Conservation (phyloP, 805 yeast species). For the Yarrowia porcina region DNA sequence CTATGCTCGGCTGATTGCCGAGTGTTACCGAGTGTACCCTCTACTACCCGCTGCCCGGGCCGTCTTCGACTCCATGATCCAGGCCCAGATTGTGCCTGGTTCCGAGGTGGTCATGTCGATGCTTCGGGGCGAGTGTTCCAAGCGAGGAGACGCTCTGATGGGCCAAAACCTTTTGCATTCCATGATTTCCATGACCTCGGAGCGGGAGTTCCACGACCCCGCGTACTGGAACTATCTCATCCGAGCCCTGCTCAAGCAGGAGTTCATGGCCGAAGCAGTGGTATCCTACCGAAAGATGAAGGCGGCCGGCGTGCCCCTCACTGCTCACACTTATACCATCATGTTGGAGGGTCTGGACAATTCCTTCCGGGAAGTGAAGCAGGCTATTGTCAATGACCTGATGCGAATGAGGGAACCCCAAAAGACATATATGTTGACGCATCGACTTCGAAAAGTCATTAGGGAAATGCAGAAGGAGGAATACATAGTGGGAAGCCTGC, state of each 20-base stretch:
- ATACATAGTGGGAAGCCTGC: not conserved
- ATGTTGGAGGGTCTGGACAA: not conserved
- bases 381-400: not conserved
- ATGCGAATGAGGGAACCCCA: not conserved
- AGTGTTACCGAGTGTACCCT: not conserved
- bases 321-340: not conserved
- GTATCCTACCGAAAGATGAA: not conserved
- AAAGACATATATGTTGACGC: not conserved
- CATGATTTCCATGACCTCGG: not conserved
- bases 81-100: not conserved
- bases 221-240: slow-evolving; percentile 16
- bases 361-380: not conserved
- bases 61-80: not conserved
- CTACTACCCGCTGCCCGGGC: not conserved
- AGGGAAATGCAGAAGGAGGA: not conserved
- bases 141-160: not conserved
- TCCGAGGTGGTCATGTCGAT: not conserved
- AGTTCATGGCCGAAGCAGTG: not conserved
- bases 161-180: slow-evolving; percentile 21
- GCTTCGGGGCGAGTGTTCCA: slow-evolving; percentile 5
- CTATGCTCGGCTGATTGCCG: not conserved
- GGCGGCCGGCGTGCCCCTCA: not conserved
- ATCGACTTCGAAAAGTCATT: not conserved
- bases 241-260: slow-evolving; percentile 8
- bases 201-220: not conserved